Evolutionary conservation across 164 flowering plant species (phyloP).

Genomic region (Umbellularia californica): DNA sequence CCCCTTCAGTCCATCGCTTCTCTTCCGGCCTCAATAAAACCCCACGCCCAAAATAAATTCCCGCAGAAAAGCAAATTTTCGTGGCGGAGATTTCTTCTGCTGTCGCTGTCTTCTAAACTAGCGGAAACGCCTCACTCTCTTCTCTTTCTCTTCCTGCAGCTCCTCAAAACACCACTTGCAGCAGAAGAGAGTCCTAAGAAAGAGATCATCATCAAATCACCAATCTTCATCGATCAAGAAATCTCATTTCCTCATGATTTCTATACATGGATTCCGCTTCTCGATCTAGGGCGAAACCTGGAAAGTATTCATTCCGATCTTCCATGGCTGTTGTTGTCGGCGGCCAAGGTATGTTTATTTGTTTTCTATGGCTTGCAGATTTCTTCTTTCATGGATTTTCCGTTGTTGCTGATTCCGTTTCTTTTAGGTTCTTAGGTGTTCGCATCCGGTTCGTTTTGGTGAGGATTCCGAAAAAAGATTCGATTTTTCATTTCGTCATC

Average conservation of each 20-base stretch:
- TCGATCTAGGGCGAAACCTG: background rate
- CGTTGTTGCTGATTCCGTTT: background rate
- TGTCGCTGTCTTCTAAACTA: conserved; percentile 2
- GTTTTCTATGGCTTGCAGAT: background rate
- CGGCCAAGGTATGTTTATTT: background rate
- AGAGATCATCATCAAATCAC: no score
- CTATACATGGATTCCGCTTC: conserved; percentile 5
- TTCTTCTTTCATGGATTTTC: background rate
- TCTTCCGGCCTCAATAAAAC: conserved; percentile 41
- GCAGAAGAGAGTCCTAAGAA: no score
- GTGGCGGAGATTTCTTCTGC: conserved; percentile 57
- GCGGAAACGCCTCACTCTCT: background rate
- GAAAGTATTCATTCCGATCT: background rate
- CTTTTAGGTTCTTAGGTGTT: conserved; percentile 6
- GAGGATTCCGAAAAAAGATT: conserved; percentile 5
- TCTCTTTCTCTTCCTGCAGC: background rate
- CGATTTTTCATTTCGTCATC: background rate
- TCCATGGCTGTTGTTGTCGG: background rate
- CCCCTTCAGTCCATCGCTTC: no score
- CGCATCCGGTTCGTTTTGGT: conserved; percentile 10
- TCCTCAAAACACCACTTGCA: no score
- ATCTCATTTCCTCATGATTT: background rate
- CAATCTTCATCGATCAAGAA: background rate
- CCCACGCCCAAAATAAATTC: background rate
- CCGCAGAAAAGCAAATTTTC: conserved; percentile 13